Base-by-base conservation (phyloP, 345 rosid species). In the Physaria fendleri region DNA sequence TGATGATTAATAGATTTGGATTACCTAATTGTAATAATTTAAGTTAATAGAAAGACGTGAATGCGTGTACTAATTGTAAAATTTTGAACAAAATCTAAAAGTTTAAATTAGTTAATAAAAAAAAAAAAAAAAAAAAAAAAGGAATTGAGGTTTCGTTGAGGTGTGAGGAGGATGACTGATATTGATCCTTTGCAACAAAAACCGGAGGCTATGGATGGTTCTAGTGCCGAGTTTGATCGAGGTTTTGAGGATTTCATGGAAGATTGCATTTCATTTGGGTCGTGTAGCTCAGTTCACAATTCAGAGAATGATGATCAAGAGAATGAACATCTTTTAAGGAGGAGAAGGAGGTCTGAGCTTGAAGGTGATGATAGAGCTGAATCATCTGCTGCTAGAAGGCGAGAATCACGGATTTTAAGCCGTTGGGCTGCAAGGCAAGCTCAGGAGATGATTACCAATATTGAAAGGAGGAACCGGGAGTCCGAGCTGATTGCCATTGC, bases 351-450 rank as follows among this genome's bases (percentile, higher is more conserved):
- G 81, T 83, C 99, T 16, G 90, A 85, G 43, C 88, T 83, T 2
- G 95, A 85, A 62, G 95, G 93, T 0, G 96, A 89, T 49, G 83
- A 89, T 68, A 58, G 87, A 59, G 99, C 95, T 0, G 99, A 94
- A 86, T 85, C 99, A 1, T 94, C 97, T 0, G 95, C 96, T 33
- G 95, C 90, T 0, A 81, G 95, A 74, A 68, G 96, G 74, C 88
- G 95, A 15, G 94, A 85, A 45, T 87, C 99, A 0, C 78, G 87
- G 25, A 87, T 94, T 63, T 63, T 87, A 68, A 85, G 96, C 64
- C 67, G 81, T 43, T 94, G 97, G 99, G 99, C 96, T 54, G 99
- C 97, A 1, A 73, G 99, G 51, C 99, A 90, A 61, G 99, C 99
- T 11, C 97, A 90, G 73, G 96, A 94, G 71, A 90, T 94, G 97